Conservation (phyloP, 805 yeast genomes). For the Suhomyces vadensis region DNA sequence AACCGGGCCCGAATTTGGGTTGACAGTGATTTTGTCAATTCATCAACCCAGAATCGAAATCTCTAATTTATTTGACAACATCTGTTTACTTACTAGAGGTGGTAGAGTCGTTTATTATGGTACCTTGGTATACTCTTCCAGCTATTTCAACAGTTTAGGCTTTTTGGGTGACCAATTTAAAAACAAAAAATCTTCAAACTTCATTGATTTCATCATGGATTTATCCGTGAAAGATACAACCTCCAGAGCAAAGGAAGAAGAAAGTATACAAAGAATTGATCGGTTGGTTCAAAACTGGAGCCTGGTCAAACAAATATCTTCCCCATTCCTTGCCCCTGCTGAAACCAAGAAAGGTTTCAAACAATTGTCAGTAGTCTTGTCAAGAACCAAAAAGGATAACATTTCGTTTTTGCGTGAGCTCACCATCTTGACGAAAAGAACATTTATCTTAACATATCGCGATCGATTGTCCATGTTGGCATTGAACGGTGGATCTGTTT, state of each 20-base stretch:
- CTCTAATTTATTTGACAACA: slow-evolving; percentile 21
- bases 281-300: slow-evolving; percentile 14
- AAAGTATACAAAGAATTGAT: slow-evolving; percentile 11
- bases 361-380: slow-evolving; percentile 10
- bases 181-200: slow-evolving; percentile 7
- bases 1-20: slow-evolving; percentile 25
- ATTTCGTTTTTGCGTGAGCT: slow-evolving; percentile 23
- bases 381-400: slow-evolving; percentile 14
- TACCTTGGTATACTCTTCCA: slow-evolving; percentile 17
- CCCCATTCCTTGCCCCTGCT: not conserved
- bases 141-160: slow-evolving; percentile 15
- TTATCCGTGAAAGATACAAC: slow-evolving; percentile 15
- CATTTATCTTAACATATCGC: slow-evolving; percentile 20
- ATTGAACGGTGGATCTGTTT: slow-evolving; percentile 21
- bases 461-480: slow-evolving; percentile 22
- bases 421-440: slow-evolving; percentile 19
- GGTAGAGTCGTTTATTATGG: slow-evolving; percentile 28
- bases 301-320: not conserved
- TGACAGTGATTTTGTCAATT: slow-evolving; percentile 25
- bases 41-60: slow-evolving; percentile 30
- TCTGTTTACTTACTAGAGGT: slow-evolving; percentile 27
- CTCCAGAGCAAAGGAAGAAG: slow-evolving; percentile 11
- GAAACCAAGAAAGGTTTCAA: slow-evolving; percentile 6
- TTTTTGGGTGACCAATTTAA: slow-evolving; percentile 2
- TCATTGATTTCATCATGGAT: slow-evolving; percentile 16